Evolutionary conservation across 805 yeast genomes (phyloP), one percentile per base, ranked within the genome.

Genomic region (Candida maris): DNA sequence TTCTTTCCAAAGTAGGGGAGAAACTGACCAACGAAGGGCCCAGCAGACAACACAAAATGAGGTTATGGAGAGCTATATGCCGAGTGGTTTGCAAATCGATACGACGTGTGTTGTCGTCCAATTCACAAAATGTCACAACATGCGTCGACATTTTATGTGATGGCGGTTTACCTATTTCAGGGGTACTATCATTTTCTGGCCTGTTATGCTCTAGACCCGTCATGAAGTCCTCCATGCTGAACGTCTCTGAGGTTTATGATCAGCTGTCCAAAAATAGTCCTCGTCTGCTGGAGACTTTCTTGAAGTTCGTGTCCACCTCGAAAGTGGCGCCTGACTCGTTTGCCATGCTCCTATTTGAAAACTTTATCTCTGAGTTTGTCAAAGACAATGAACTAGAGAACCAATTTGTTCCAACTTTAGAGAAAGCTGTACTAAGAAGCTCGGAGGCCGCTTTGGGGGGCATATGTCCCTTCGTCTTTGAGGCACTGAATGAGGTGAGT

Each of bases 401-500:
- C 5, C 6, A 6, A 6, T 16, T 43, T 3, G 10, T 57, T 5
- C 86, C 94, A 2, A 69, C 73, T 14, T 50, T 89, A 32, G 89
- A 85, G 50, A 86, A 83, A 54, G 74, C 89, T 1, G 67, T 82
- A 33, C 65, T 89, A 45, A 74, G 96, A 57, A 77, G 94, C 2
- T 81, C 96, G 0, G 96, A 87, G 52, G 58, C 66, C 25, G 74
- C 85, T 0, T 73, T 86, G 38, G 70, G 69, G n/a, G 46, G 51
- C 14, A 54, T 81, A n/a, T 55, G 83, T 3, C 73, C 79, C 3
- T 65, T 69, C 8, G 52, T 87, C 6, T 65, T 81, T 19, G 25
- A 27, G 2, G 42, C 60, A 6, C 20, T 68, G 34, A 37, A 65
- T 3, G 37, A 52, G 1, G 13, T 34, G 3, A 44, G 54, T 2